Conservation (phyloP, 1,139 yeast genomes). For the Sugiyamaella novakii region DNA sequence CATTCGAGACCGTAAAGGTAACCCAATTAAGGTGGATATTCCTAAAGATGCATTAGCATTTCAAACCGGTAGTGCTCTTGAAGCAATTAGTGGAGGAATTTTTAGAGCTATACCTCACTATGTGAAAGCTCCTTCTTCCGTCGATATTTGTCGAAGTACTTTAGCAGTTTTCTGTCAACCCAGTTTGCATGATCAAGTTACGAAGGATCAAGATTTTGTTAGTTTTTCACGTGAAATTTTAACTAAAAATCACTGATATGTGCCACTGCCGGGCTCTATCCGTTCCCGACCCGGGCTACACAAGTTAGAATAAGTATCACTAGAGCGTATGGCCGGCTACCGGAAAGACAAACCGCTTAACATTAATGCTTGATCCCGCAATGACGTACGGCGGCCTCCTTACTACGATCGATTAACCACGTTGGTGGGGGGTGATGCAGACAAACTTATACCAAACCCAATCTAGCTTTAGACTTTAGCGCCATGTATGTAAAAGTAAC, state of each 20-base stretch:
- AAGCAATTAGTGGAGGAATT: conserved; percentile 52
- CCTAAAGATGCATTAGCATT: conserved; percentile 61
- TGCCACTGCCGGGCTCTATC: too few relatives aligned
- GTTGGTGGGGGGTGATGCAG: too few relatives aligned
- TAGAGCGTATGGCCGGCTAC: too few relatives aligned
- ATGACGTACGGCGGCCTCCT: too few relatives aligned
- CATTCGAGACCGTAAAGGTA: conserved; percentile 52
- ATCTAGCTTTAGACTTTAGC: too few relatives aligned
- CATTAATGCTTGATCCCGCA: too few relatives aligned
- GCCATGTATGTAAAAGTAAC: too few relatives aligned
- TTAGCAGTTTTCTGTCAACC: conserved; percentile 70
- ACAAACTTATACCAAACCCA: too few relatives aligned
- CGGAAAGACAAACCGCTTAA: too few relatives aligned
- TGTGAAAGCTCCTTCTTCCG: conserved; percentile 44
- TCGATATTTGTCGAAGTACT: conserved; percentile 53
- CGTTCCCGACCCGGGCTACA: too few relatives aligned
- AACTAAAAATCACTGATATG: conserved; percentile 31
- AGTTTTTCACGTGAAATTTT: conserved; percentile 45
- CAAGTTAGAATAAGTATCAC: too few relatives aligned
- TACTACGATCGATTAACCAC: too few relatives aligned
- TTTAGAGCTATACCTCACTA: conserved; percentile 66
- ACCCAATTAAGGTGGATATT: conserved; percentile 54
- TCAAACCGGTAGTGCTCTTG: conserved; percentile 65
- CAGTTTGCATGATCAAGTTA: conserved; percentile 53
- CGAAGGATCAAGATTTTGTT: conserved; percentile 54